Evolutionary conservation across 2,329 filamentous ascomycete species (phyloP).

Genomic region (Fusarium sp.): DNA sequence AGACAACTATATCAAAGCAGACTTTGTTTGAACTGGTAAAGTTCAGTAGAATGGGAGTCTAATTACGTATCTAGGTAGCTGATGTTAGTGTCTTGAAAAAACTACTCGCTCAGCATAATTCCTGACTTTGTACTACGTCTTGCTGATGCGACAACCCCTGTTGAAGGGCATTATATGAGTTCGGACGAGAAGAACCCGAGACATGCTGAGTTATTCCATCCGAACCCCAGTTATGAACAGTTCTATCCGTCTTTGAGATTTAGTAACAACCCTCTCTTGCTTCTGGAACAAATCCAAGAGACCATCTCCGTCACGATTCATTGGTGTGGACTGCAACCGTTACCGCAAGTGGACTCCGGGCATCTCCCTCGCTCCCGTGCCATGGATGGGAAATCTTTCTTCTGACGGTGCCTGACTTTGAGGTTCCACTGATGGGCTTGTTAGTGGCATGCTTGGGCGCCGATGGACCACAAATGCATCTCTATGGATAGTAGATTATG

Average conservation of each 20-base stretch:
- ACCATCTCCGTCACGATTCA: slow-evolving; percentile 12
- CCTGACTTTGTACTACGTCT: slow-evolving; percentile 22
- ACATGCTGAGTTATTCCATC: background rate
- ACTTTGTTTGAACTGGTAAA: background rate
- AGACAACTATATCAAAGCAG: background rate
- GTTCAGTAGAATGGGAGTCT: slow-evolving; percentile 1
- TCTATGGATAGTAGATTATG: slow-evolving; percentile 15
- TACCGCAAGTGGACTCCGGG: slow-evolving; percentile 20
- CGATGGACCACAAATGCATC: slow-evolving; percentile 11
- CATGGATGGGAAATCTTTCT: slow-evolving; percentile 28
- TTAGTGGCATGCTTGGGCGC: slow-evolving; percentile 33
- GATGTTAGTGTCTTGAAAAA: slow-evolving; percentile 14
- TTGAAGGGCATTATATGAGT: slow-evolving; percentile 7
- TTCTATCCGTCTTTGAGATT: background rate
- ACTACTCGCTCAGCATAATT: slow-evolving; percentile 13
- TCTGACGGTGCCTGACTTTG: slow-evolving; percentile 38
- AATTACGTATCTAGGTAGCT: slow-evolving; percentile 1
- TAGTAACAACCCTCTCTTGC: slow-evolving; percentile 1
- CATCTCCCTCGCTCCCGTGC: slow-evolving; percentile 25
- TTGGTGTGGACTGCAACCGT: slow-evolving; percentile 18
- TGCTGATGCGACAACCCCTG: slow-evolving; percentile 17
- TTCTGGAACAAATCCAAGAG: slow-evolving; percentile 29
- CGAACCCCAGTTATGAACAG: background rate
- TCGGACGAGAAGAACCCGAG: slow-evolving; percentile 14
- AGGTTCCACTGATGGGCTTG: slow-evolving; percentile 30